Percentiles rank a stretch among this genome's conserved stretches.
These are phyloP conservation scores for Kwoniella dendrophila DNA, from an alignment of 768 basidiomycete genomes.

Conservation along the genomic window DNA sequence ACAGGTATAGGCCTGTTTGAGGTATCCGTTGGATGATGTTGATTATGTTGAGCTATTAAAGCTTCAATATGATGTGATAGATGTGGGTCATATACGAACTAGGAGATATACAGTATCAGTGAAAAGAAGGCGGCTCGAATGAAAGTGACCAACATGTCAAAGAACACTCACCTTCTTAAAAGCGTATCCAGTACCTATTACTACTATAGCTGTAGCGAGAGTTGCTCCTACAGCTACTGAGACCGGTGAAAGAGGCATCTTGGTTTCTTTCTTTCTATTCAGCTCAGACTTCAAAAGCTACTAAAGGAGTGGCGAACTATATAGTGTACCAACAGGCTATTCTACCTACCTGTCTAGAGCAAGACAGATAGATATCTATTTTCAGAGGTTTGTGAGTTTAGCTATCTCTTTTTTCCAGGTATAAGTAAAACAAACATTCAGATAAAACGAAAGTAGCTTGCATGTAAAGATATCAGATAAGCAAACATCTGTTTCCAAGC, in stretches of 20 bases:
- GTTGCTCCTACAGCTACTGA: conserved; percentile 42
- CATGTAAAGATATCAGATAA: too few relatives aligned
- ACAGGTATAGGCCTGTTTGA: conserved; percentile 1
- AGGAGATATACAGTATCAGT: neutral
- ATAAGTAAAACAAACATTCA: too few relatives aligned
- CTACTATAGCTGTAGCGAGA: conserved; percentile 28
- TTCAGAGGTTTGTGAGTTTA: too few relatives aligned
- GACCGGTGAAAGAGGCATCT: conserved; percentile 40
- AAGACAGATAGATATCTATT: too few relatives aligned
- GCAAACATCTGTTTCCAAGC: too few relatives aligned
- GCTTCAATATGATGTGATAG: conserved; percentile 46
- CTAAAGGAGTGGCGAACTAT: neutral
- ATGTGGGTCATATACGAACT: conserved; percentile 50
- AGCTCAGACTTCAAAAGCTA: neutral
- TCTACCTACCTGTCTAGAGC: too few relatives aligned
- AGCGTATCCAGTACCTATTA: conserved; percentile 46
- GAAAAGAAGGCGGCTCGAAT: neutral
- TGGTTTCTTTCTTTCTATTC: neutral
- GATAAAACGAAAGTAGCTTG: too few relatives aligned
- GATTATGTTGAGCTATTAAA: conserved; percentile 37
- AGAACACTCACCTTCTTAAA: conserved; percentile 46
- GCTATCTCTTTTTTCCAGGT: too few relatives aligned
- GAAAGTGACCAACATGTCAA: neutral
- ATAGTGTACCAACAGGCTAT: too few relatives aligned
- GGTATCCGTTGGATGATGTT: neutral